phyloP scores from a whole-genome alignment of 2,329 filamentous ascomycete species.

The Colletotrichum gloeosporioides region DNA sequence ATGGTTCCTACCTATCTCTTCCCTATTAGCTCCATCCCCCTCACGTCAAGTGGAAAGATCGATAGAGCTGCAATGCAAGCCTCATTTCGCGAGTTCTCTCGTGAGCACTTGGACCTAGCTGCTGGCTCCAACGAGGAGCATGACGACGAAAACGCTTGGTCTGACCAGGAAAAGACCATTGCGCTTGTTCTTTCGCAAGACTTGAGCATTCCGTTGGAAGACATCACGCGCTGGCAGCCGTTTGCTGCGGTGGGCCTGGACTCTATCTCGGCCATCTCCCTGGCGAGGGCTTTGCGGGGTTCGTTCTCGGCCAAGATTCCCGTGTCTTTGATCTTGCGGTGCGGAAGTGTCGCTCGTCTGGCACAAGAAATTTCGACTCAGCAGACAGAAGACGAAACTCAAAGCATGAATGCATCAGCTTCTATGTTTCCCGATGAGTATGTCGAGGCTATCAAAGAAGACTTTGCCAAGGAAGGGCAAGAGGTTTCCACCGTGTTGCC shows the following conservation, averaged over 20 bases:
- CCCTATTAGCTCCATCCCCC: constrained; percentile 71
- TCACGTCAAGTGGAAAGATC: constrained; percentile 77
- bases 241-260: constrained; percentile 83
- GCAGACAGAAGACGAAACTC: not conserved
- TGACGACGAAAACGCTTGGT: constrained; percentile 46
- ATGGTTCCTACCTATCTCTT: constrained; percentile 82
- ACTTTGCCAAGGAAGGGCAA: constrained; percentile 35
- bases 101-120: constrained; percentile 46
- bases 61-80: constrained; percentile 62
- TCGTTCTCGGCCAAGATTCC: constrained; percentile 55
- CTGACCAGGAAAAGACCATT: constrained; percentile 60
- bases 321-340: constrained; percentile 73
- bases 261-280: constrained; percentile 79
- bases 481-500: constrained; percentile 67
- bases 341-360: constrained; percentile 70
- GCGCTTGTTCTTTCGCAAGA: constrained; percentile 58
- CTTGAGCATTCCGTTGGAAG: constrained; percentile 46
- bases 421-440: not conserved
- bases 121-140: constrained; percentile 34
- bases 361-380: constrained; percentile 33
- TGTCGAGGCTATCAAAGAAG: not conserved
- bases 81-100: constrained; percentile 51
- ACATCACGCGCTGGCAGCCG: constrained; percentile 69
- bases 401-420: not conserved
- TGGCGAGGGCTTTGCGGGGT: constrained; percentile 63